These are phyloP conservation scores for Tylopilus rubrobrunneus DNA, from an alignment of 768 basidiomycete species.

Conservation along the genomic window DNA sequence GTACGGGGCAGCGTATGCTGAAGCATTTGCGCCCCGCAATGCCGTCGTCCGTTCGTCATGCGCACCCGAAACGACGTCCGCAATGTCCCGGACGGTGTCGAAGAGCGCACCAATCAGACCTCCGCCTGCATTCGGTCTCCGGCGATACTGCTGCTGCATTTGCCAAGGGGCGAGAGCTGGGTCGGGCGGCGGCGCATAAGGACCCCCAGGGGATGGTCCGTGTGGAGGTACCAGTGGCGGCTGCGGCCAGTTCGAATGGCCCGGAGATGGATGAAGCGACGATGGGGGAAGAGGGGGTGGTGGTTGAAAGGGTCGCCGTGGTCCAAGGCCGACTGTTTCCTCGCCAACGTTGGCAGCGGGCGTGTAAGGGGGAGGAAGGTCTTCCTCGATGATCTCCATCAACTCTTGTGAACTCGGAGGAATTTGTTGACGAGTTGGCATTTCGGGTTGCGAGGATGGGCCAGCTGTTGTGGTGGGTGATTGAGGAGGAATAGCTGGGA, in stretches of 20 bases:
- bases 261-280: neutral
- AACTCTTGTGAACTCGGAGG: neutral
- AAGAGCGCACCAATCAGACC: slow-evolving; percentile 27
- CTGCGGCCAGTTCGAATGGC: neutral
- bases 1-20: slow-evolving; percentile 21
- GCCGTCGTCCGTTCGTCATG: slow-evolving; percentile 17
- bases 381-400: slow-evolving; percentile 38
- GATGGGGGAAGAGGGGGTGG: slow-evolving; percentile 21
- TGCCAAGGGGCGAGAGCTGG: slow-evolving; percentile 22
- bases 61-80: slow-evolving; percentile 25
- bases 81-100: slow-evolving; percentile 26
- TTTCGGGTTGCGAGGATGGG: neutral
- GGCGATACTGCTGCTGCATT: slow-evolving; percentile 15
- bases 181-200: slow-evolving; percentile 7
- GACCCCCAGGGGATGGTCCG: neutral
- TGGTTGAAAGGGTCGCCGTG: slow-evolving; percentile 57
- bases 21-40: slow-evolving; percentile 13
- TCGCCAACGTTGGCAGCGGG: slow-evolving; percentile 58
- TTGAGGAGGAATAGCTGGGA: slow-evolving; percentile 3
- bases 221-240: neutral
- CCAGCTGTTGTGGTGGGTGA: neutral
- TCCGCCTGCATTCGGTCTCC: slow-evolving; percentile 15
- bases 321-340: slow-evolving; percentile 58
- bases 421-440: no score
- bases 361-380: slow-evolving; percentile 70